These are phyloP conservation scores for Cladophialophora bantiana DNA, from an alignment of 2,329 filamentous ascomycete species.

Conservation along the genomic window DNA sequence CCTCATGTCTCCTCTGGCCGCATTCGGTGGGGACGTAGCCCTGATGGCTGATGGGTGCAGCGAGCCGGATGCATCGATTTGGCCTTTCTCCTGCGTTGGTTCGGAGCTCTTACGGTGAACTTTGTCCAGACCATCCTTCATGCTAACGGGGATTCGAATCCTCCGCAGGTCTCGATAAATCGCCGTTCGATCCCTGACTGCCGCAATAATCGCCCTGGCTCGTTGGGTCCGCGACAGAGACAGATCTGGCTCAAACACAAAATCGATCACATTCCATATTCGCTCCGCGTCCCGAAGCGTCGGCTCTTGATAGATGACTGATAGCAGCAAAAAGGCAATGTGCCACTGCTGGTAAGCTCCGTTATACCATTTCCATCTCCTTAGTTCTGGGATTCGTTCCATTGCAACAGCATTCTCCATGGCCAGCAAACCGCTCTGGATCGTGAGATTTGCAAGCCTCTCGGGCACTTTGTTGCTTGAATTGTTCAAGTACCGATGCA, in stretches of 20 bases:
- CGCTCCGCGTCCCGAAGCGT: conserved; percentile 65
- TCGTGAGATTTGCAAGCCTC: conserved; percentile 67
- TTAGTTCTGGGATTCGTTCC: conserved; percentile 60
- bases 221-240: conserved; percentile 63
- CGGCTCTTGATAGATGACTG: conserved; percentile 69
- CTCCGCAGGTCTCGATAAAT: conserved; percentile 44
- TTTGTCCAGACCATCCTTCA: conserved; percentile 29
- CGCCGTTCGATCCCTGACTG: conserved; percentile 60
- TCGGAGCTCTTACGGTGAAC: background rate
- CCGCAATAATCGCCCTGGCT: conserved; percentile 65
- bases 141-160: conserved; percentile 42
- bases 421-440: conserved; percentile 64
- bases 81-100: background rate
- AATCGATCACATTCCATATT: conserved; percentile 76
- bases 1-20: background rate
- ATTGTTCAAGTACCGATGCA: conserved; percentile 70
- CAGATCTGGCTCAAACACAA: conserved; percentile 69
- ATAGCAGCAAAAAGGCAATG: conserved; percentile 70
- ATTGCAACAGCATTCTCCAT: conserved; percentile 63
- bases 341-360: conserved; percentile 78
- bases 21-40: background rate
- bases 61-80: background rate
- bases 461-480: conserved; percentile 50
- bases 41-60: background rate
- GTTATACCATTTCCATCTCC: conserved; percentile 72